These are phyloP conservation scores for Penicillium salamii DNA, from an alignment of 495 filamentous ascomycete genomes.

Conservation along the genomic window DNA sequence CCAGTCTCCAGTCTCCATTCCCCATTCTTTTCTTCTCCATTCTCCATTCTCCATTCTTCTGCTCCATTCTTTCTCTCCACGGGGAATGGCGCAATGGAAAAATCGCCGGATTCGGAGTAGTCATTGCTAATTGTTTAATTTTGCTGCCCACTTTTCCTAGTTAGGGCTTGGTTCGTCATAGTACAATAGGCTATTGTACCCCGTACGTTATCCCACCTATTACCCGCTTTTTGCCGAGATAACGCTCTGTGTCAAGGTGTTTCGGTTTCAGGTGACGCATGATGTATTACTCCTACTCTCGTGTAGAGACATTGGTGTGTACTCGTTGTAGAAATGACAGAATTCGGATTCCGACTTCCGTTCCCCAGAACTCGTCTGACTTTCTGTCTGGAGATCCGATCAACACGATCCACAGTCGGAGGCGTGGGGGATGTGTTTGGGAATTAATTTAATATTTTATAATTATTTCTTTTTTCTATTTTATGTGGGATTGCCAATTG, in stretches of 20 bases:
- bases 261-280: conserved; percentile 1
- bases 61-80: not conserved
- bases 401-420: not conserved
- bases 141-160: too few species aligned
- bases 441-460: too few species aligned
- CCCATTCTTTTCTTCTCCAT: not conserved
- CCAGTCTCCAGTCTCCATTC: conserved; percentile 1
- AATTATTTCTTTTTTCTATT: too few species aligned
- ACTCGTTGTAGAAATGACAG: too few species aligned
- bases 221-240: conserved; percentile 27
- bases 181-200: too few species aligned
- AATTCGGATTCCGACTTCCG: not conserved
- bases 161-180: too few species aligned
- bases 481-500: not conserved
- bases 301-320: too few species aligned
- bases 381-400: not conserved
- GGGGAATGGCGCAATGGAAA: conserved; percentile 5
- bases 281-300: not conserved
- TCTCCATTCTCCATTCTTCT: conserved; percentile 1
- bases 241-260: not conserved
- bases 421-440: not conserved
- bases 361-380: not conserved
- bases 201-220: not conserved
- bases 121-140: not conserved
- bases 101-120: conserved; percentile 1